phyloP scores from a whole-genome alignment of 768 basidiomycete genomes.

The Boletales sp. region DNA sequence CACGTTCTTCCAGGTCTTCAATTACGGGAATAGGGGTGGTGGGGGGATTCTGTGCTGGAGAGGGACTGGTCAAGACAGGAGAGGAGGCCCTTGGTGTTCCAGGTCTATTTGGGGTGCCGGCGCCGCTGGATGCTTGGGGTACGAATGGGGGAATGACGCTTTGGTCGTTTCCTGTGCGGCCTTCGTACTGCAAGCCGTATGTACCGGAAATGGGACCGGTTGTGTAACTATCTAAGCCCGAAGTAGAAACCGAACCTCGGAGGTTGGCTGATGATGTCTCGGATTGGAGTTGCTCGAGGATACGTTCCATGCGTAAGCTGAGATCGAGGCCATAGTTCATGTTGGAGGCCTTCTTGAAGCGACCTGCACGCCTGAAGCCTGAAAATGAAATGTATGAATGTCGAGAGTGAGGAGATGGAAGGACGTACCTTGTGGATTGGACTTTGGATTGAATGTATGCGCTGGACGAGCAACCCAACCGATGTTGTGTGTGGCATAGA shows the following conservation, averaged over 20 bases:
- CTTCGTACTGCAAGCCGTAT: constrained; percentile 66
- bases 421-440: constrained; percentile 44
- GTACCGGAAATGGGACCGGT: constrained; percentile 34
- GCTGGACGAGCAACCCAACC: constrained; percentile 59
- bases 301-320: constrained; percentile 34
- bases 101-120: constrained; percentile 25
- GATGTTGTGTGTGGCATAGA: constrained; percentile 55
- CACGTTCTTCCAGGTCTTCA: constrained; percentile 46
- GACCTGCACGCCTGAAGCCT: constrained; percentile 50
- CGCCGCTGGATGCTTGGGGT: constrained; percentile 12
- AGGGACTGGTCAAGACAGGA: constrained; percentile 1
- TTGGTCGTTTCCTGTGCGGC: constrained; percentile 60
- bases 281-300: constrained; percentile 29
- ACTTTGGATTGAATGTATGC: constrained; percentile 40
- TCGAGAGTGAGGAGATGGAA: constrained; percentile 35
- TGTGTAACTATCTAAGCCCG: constrained; percentile 19
- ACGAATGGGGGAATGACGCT: constrained; percentile 23
- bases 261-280: constrained; percentile 19
- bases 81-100: constrained; percentile 21
- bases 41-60: constrained; percentile 6
- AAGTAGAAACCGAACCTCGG: constrained; percentile 22
- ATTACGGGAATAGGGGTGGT: constrained; percentile 18
- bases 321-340: constrained; percentile 75
- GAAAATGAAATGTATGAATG: not conserved
- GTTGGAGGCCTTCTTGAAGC: constrained; percentile 94